Evolutionary conservation across 2,329 filamentous ascomycete genomes (phyloP).

Genomic region (Ophiocordyceps australis): DNA sequence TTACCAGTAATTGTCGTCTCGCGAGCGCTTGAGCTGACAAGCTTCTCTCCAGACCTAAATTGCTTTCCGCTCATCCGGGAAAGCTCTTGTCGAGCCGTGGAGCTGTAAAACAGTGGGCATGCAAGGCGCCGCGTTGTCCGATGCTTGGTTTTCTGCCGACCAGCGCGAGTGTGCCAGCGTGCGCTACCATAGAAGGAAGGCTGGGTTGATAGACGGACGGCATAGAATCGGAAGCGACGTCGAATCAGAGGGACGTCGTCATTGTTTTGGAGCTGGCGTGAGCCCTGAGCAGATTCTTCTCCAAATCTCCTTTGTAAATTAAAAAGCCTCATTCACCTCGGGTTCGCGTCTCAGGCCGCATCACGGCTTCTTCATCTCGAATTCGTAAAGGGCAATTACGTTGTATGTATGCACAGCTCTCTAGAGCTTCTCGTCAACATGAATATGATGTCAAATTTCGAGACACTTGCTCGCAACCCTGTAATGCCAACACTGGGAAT

Average conservation of each 20-base stretch:
- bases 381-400: no score
- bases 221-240: slow-evolving; percentile 19
- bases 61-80: slow-evolving; percentile 12
- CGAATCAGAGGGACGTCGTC: slow-evolving; percentile 12
- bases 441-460: no score
- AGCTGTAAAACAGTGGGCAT: slow-evolving; percentile 13
- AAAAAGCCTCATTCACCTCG: slow-evolving; percentile 21
- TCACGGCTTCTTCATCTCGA: no score
- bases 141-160: slow-evolving; percentile 9
- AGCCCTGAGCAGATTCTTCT: slow-evolving; percentile 13
- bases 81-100: slow-evolving; percentile 17
- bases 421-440: no score
- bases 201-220: slow-evolving; percentile 22
- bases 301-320: slow-evolving; percentile 22
- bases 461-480: no score
- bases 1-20: not conserved
- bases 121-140: slow-evolving; percentile 9
- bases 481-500: no score
- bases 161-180: slow-evolving; percentile 10
- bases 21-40: slow-evolving; percentile 1
- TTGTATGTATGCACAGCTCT: no score
- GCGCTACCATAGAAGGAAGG: slow-evolving; percentile 16
- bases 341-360: no score
- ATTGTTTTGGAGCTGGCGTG: slow-evolving; percentile 16
- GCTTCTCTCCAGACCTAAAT: slow-evolving; percentile 15